Conservation (phyloP, 2,329 filamentous ascomycete genomes). For the Talaromyces atroroseus region DNA sequence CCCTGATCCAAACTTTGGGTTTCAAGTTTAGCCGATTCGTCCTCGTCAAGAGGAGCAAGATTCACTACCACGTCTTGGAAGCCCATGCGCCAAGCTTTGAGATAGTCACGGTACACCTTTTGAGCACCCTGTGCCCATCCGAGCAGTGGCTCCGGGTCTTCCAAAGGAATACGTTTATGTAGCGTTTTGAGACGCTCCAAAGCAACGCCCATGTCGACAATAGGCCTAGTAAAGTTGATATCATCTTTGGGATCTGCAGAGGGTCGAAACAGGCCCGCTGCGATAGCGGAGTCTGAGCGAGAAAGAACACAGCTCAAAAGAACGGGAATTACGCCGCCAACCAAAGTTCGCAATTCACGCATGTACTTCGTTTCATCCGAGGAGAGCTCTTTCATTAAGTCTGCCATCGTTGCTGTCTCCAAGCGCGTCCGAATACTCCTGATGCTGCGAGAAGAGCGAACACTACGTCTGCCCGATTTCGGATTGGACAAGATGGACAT, state of each 20-base stretch:
- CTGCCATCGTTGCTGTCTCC: conserved; percentile 63
- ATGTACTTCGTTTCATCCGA: conserved; percentile 84
- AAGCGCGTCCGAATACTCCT: conserved; percentile 65
- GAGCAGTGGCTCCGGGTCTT: conserved; percentile 66
- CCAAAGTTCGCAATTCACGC: conserved; percentile 83
- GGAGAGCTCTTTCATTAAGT: conserved; percentile 72
- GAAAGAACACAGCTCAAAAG: conserved; percentile 78
- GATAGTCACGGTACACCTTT: conserved; percentile 76
- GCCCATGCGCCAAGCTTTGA: conserved; percentile 82
- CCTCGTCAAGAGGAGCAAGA: conserved; percentile 68
- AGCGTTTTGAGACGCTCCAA: conserved; percentile 76
- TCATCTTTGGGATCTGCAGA: conserved; percentile 51
- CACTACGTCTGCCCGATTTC: conserved; percentile 58
- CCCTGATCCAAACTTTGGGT: conserved; percentile 49
- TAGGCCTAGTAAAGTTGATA: conserved; percentile 69
- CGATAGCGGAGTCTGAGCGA: conserved; percentile 59
- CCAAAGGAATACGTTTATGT: conserved; percentile 73
- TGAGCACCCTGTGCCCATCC: conserved; percentile 76
- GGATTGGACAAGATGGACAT: conserved; percentile 80
- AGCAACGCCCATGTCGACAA: conserved; percentile 88
- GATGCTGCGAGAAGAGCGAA: conserved; percentile 71
- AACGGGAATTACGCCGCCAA: conserved; percentile 92
- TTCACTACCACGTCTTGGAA: conserved; percentile 95
- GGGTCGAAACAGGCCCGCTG: conserved; percentile 62
- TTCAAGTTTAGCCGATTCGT: conserved; percentile 46